Evolutionary conservation across 371 early-diverging fungal genomes (phyloP).

Genomic region (Amoeboradix gromovi): DNA sequence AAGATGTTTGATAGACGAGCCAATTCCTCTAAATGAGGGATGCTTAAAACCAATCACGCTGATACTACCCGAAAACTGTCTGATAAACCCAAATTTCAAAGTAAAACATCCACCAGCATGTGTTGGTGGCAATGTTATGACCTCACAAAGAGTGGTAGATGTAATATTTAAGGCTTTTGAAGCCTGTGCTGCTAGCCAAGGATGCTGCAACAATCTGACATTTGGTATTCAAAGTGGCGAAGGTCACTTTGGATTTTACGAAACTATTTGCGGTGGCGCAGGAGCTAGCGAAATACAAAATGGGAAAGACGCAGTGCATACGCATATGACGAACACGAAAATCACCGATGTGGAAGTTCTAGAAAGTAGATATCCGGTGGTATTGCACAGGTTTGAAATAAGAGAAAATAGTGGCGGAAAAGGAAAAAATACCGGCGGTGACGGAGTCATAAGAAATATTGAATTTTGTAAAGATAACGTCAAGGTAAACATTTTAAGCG

Average conservation of each 20-base stretch:
- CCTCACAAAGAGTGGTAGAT: conserved; percentile 71
- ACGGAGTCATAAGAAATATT: conserved; percentile 37
- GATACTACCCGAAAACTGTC: conserved; percentile 36
- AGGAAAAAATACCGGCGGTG: conserved; percentile 49
- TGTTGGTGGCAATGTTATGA: conserved; percentile 85
- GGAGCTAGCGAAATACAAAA: conserved; percentile 72
- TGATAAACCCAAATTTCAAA: neutral
- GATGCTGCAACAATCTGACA: conserved; percentile 78
- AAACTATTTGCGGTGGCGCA: conserved; percentile 57
- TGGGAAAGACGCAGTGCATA: conserved; percentile 39
- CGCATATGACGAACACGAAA: conserved; percentile 86
- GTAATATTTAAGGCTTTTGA: conserved; percentile 61
- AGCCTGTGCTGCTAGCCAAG: conserved; percentile 74
- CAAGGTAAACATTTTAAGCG: conserved; percentile 62
- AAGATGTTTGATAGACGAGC: conserved; percentile 49
- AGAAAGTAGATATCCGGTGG: conserved; percentile 72
- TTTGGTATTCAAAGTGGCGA: conserved; percentile 36
- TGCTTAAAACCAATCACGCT: conserved; percentile 61
- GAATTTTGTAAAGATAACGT: conserved; percentile 39
- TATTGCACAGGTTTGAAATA: conserved; percentile 31
- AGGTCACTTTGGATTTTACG: conserved; percentile 79
- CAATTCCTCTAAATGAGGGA: conserved; percentile 82
- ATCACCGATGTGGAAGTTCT: conserved; percentile 87
- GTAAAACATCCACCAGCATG: no score
- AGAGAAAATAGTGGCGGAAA: conserved; percentile 41